Conservation (phyloP, 257 asterid genomes). For the Salvia hispanica region DNA sequence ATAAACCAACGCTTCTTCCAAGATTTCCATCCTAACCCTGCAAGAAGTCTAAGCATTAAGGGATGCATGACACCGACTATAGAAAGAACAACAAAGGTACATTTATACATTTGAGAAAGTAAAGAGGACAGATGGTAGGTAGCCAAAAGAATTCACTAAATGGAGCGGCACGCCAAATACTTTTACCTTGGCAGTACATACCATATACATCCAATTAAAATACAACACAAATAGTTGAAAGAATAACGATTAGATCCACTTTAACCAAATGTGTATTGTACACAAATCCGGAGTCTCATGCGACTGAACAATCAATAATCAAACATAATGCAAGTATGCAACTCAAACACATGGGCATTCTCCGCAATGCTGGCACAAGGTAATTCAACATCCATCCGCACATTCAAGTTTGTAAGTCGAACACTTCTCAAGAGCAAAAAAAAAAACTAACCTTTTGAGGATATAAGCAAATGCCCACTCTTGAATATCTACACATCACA, state of each 20-base stretch:
- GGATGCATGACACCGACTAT: slow-evolving; percentile 24
- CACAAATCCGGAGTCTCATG: background rate
- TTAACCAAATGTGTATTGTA: background rate
- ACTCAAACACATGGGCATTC: slow-evolving; percentile 19
- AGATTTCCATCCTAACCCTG: slow-evolving; percentile 98
- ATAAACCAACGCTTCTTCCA: slow-evolving; percentile 99
- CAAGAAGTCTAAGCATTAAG: slow-evolving; percentile 38
- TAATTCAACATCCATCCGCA: slow-evolving; percentile 7
- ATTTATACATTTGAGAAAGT: slow-evolving; percentile 11
- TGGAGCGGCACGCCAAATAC: slow-evolving; percentile 1
- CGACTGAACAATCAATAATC: slow-evolving; percentile 12
- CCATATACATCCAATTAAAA: slow-evolving; percentile 20
- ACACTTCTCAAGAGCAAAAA: slow-evolving; percentile 1
- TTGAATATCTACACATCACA: slow-evolving; percentile 80
- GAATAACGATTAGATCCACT: background rate
- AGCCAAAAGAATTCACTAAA: slow-evolving; percentile 11
- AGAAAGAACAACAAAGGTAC: background rate
- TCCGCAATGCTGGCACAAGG: background rate
- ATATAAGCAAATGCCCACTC: slow-evolving; percentile 95
- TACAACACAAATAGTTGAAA: background rate
- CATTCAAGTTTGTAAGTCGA: background rate
- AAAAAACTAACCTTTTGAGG: slow-evolving; percentile 83
- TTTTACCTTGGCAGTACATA: slow-evolving; percentile 6
- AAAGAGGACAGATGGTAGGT: slow-evolving; percentile 17
- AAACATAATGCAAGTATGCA: slow-evolving; percentile 6